These are phyloP conservation scores for Dendrothele bispora DNA, from an alignment of 768 basidiomycete species.

Conservation along the genomic window DNA sequence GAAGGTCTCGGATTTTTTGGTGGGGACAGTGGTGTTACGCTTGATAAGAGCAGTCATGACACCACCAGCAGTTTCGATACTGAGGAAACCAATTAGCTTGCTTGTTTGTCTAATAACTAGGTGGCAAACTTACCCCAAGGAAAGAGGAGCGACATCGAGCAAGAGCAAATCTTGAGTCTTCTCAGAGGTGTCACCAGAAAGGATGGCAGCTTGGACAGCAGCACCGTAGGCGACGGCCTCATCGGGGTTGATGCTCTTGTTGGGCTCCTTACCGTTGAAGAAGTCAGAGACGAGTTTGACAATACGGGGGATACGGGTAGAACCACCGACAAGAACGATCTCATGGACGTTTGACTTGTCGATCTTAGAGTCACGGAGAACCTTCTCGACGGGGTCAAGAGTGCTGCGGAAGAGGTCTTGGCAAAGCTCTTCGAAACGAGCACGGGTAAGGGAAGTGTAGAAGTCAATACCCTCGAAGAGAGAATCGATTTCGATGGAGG, in stretches of 20 bases:
- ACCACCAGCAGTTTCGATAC: conserved; percentile 69
- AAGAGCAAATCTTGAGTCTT: conserved; percentile 53
- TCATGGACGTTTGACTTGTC: conserved; percentile 34
- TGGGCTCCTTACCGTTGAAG: conserved; percentile 67
- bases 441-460: conserved; percentile 38
- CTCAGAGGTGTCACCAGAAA: conserved; percentile 56
- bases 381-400: conserved; percentile 51
- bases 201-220: conserved; percentile 66
- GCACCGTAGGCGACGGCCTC: conserved; percentile 77
- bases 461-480: conserved; percentile 46
- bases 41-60: conserved; percentile 56
- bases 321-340: conserved; percentile 61
- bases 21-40: conserved; percentile 51
- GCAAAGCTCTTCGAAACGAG: conserved; percentile 29
- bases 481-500: conserved; percentile 53
- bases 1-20: conserved; percentile 58
- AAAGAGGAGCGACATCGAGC: conserved; percentile 57
- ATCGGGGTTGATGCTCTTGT: conserved; percentile 68
- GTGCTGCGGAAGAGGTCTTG: conserved; percentile 18
- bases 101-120: too few species aligned
- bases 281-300: conserved; percentile 66
- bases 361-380: conserved; percentile 52
- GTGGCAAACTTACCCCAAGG: too few species aligned
- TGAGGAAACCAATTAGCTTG: too few species aligned
- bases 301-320: conserved; percentile 71